phyloP scores from a whole-genome alignment of 2,329 filamentous ascomycete species.

The Scedosporium boydii region DNA sequence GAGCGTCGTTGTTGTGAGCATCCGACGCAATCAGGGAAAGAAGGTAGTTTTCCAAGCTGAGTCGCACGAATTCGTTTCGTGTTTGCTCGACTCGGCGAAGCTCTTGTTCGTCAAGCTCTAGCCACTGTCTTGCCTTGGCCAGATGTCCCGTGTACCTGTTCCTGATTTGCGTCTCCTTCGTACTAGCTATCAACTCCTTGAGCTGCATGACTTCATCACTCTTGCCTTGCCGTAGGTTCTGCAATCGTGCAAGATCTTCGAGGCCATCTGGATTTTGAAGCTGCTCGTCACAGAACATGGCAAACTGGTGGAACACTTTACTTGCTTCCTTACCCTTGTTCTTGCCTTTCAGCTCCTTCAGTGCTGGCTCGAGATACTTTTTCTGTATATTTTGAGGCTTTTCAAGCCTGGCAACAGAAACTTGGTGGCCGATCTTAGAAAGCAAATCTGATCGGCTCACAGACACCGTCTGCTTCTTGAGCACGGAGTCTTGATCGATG shows the following conservation, averaged over 20 bases:
- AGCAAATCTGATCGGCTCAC: slow-evolving; percentile 72
- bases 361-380: slow-evolving; percentile 74
- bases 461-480: slow-evolving; percentile 59
- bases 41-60: slow-evolving; percentile 89
- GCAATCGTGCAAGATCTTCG: slow-evolving; percentile 74
- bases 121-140: slow-evolving; percentile 73
- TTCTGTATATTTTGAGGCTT: slow-evolving; percentile 85
- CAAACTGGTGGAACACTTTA: slow-evolving; percentile 89
- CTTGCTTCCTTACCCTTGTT: slow-evolving; percentile 65
- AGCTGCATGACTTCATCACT: slow-evolving; percentile 70
- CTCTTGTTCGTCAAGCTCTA: slow-evolving; percentile 82
- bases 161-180: slow-evolving; percentile 42
- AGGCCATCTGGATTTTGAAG: slow-evolving; percentile 76
- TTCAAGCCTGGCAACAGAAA: slow-evolving; percentile 82
- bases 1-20: slow-evolving; percentile 76
- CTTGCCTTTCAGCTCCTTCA: slow-evolving; percentile 66
- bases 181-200: slow-evolving; percentile 45
- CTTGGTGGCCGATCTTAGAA: slow-evolving; percentile 77
- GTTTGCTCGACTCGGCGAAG: slow-evolving; percentile 68
- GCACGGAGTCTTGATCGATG: slow-evolving; percentile 48
- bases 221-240: slow-evolving; percentile 71
- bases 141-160: slow-evolving; percentile 51
- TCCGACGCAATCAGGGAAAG: slow-evolving; percentile 78
- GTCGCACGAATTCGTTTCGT: slow-evolving; percentile 72
- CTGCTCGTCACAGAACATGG: slow-evolving; percentile 89